Base-by-base conservation (phyloP, 352 stramenopile species). In the Globisporangium apiculatum region DNA sequence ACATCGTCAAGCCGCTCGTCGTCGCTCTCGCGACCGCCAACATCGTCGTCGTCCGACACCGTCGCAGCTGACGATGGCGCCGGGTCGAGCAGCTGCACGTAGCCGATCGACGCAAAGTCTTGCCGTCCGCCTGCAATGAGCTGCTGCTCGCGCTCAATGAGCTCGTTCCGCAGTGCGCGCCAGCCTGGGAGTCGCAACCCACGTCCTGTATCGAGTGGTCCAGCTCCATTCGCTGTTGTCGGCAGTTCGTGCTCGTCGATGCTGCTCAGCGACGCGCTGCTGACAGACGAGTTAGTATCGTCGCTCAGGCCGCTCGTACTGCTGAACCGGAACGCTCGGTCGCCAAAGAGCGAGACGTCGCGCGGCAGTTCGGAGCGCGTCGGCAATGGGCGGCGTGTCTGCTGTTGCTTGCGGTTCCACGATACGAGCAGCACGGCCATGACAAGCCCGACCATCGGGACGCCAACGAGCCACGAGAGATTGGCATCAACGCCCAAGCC, bases 131-230 rank as follows among this genome's bases (percentile, higher is more conserved):
- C 71, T 11, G 64, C 57, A 4, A 63, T 57, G 15, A 75, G 65
- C 42, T 77, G 53, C 55, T 87, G 76, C 50, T 87, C 76, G 37
- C 76, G 76, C 38, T 71, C 65, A 53, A 83, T 71, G 57, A 86
- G 54, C 48, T 79, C 71, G 38, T 82, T 67, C 14, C 77, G 66
- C 51, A 79, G 67, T 1, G 75, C 73, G 38, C 75, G 72, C 77
- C 77, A 87, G 14, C 74, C 75, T 31, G 82, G 76, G n/a, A 87
- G 62, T 18, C 74, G 57, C n/a, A 50, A 49, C 41, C 18, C 45
- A 17, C 45, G 18, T 7, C 52, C n/a, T 17, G 38, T 15, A 2
- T 54, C 57, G 14, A 36, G 35, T 4, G 46, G 48, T 31, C 24
- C 24, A 31, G 24, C 24, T 31, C 24, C 24, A 31, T 31, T 31